A percentile compares a stretch with the other conserved stretches of the same genome.
Conservation (phyloP, 2,329 filamentous ascomycete genomes). For the Monosporascus ibericus region DNA sequence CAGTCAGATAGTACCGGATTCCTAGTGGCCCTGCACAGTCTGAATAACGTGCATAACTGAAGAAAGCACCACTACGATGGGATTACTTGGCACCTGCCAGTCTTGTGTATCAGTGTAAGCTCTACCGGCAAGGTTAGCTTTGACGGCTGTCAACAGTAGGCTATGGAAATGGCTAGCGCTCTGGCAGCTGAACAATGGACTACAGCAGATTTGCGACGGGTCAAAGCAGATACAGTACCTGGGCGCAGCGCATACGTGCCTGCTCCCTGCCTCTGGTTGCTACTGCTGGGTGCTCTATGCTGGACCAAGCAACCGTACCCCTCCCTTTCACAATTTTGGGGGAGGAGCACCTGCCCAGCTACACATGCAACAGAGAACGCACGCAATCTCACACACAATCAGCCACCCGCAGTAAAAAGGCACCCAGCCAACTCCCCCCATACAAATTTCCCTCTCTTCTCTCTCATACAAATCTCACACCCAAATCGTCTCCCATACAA, state of each 20-base stretch:
- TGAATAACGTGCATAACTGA: neutral
- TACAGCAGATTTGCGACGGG: neutral
- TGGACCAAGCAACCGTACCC: neutral
- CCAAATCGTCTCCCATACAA: slow-evolving; percentile 48
- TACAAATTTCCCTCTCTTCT: slow-evolving; percentile 51
- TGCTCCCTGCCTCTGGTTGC: neutral
- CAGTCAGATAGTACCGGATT: neutral
- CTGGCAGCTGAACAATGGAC: neutral
- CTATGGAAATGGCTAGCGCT: neutral
- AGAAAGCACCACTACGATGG: neutral
- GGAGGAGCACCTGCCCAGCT: neutral
- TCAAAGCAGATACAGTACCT: neutral
- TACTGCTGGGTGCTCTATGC: neutral
- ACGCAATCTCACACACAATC: slow-evolving; percentile 44
- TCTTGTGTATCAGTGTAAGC: neutral
- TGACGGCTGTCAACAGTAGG: neutral
- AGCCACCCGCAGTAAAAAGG: slow-evolving; percentile 62
- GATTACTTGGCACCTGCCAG: neutral
- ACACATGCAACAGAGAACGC: slow-evolving; percentile 12
- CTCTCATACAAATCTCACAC: slow-evolving; percentile 57
- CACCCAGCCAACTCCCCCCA: slow-evolving; percentile 46
- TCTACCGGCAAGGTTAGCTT: neutral
- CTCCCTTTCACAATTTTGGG: neutral
- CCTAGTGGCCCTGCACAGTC: neutral
- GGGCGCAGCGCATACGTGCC: neutral